Percentiles rank a stretch among this genome's conserved stretches.
These are phyloP conservation scores for Globisporangium paroecandrum DNA, from an alignment of 352 stramenopile genomes.

Conservation along the genomic window DNA sequence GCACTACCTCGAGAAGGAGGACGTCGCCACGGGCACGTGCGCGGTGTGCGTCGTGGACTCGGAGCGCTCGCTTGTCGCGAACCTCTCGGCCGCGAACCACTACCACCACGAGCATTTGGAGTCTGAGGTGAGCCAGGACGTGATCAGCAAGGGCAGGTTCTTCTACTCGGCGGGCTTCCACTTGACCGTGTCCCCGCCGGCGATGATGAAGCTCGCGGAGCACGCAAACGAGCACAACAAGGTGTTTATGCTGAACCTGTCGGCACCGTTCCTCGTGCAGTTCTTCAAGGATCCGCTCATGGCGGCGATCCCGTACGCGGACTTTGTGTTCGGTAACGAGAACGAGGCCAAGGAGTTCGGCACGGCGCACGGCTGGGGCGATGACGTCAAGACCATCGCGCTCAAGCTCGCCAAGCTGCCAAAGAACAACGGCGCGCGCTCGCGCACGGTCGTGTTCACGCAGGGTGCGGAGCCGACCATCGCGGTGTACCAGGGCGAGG, in stretches of 20 bases:
- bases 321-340: slow-evolving; percentile 99
- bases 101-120: slow-evolving; percentile 92
- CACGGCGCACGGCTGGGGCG: slow-evolving; percentile 87
- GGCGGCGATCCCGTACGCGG: slow-evolving; percentile 91
- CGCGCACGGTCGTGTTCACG: slow-evolving; percentile 98
- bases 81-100: slow-evolving; percentile 98
- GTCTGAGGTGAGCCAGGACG: slow-evolving; percentile 88
- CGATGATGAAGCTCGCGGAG: slow-evolving; percentile 91
- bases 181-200: slow-evolving; percentile 95
- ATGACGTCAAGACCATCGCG: slow-evolving; percentile 88
- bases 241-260: slow-evolving; percentile 97
- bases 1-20: slow-evolving; percentile 96
- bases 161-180: slow-evolving; percentile 99
- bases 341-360: slow-evolving; percentile 96
- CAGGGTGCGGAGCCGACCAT: slow-evolving; percentile 95
- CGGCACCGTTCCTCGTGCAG: slow-evolving; percentile 97
- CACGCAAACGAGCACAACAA: slow-evolving; percentile 93
- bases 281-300: slow-evolving; percentile 97
- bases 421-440: slow-evolving; percentile 90
- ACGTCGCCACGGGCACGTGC: slow-evolving; percentile 95
- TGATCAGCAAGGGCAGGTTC: slow-evolving; percentile 92
- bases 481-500: slow-evolving; percentile 93
- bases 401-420: slow-evolving; percentile 91
- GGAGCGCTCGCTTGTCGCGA: slow-evolving; percentile 96
- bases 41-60: slow-evolving; percentile 95